Base-by-base conservation (phyloP, 768 basidiomycete genomes). In the Rhizopogon vesiculosus region DNA sequence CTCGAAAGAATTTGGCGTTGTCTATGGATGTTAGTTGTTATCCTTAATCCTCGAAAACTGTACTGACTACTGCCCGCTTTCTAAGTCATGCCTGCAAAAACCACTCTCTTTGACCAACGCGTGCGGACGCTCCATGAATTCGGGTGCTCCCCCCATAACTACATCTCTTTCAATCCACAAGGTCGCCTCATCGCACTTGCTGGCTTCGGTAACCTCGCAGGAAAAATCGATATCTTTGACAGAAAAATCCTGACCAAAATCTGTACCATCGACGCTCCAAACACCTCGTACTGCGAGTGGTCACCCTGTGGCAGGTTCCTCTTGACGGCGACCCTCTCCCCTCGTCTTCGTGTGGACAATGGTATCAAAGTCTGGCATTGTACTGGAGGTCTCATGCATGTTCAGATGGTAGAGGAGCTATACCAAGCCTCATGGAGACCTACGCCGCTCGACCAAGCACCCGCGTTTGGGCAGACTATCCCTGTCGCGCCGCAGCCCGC, bases 351-450 rank as follows among this genome's bases (percentile, higher is more conserved):
- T 40, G 97, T 99, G 56, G 97, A 99, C 74, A 98, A 98, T 62
- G 94, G 95, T 1, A 85, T 98, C 70, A 97, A 95, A 75, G 79
- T 99, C 57, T 98, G 89, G 90, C 94, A 96, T 69, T 94, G 91
- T 69, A 80, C 85, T 0, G 95, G 97, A 8, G 79, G 85, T 1
- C 81, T 98, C n/a, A 66, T 97, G 53, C 93, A 98, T 59, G 75
- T 89, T 18, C 92, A 97, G 67, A 65, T 76, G 45, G 72, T 84
- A 53, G 93, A 97, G 3, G 96, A 98, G 67, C 80, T 97, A 13
- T 98, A 98, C 70, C 93, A 97, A 72, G 79, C 83, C 0, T 76
- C 82, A 1, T 96, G 93, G 94, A 76, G 90, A 33, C 93, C 93
- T 8, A 81, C 78, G 0, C 81, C 81, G 19, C 74, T 87, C 13